Base-by-base conservation (phyloP, 2,329 filamentous ascomycete genomes). In the Aschersonia sp. region DNA sequence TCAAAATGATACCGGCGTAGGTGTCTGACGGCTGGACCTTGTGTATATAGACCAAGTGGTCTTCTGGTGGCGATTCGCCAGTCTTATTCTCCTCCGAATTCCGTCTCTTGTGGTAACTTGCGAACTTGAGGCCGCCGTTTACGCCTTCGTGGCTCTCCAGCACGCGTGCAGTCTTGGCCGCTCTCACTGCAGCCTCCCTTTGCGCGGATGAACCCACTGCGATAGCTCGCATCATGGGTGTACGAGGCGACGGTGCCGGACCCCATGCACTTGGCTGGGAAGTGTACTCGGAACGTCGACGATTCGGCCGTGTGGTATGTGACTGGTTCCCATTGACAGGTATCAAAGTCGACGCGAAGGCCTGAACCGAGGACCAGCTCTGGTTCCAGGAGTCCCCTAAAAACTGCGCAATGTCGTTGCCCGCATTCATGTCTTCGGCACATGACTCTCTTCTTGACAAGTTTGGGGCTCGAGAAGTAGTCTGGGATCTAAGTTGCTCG, bases 21-120 rank as follows among this genome's bases (percentile, higher is more conserved):
- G 88, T 97, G 65, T 98, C 92, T 43, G 77, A 77, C 11, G 82
- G 77, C 55, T 82, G 76, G 14, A 97, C 87, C 56, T 84, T 81
- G 64, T 98, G 92, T 46, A 97, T 72, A 62, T 97, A 98, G 14
- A 90, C 89, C 52, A 97, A 68, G 29, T 87, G 84, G 54, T 94
- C 84, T 55, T 79, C 74, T 45, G 79, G 72, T 35, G 83, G 79
- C 35, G 79, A 72, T 45, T 81, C 75, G 8, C 60, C 52, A 32
- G 62, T 54, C 31, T 62, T 48, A n/a, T 66, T 57, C 46, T 86
- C 82, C 55, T 86, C 81, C 5, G 83, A 87, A 45, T 74, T 81
- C 53, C 83, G 72, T 54, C 79, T 73, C 65, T 87, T 87, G 59
- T 71, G 75, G 51, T 66, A 70, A 30, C 76, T 73, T 2, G 66